Base-by-base conservation (phyloP, 228 moss, liverwort and hornwort genomes). In the Sphagnum fallax region DNA sequence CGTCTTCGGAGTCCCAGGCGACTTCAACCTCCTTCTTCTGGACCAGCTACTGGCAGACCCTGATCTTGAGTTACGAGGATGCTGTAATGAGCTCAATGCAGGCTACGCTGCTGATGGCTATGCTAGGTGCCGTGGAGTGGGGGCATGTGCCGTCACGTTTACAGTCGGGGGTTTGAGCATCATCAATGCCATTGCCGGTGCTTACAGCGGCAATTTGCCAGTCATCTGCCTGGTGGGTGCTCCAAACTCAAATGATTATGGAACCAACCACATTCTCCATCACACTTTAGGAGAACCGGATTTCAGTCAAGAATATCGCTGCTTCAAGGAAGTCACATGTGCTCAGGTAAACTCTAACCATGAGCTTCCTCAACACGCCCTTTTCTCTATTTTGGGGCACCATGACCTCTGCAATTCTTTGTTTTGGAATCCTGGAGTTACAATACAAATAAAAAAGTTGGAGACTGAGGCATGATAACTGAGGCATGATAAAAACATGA, bases 61-160 rank as follows among this genome's bases (percentile, higher is more conserved):
- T 0, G 86, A 74, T 1, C 81, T 98, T 13, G 72, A 83, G 6
- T 73, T 98, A 47, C 61, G 93, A 0, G 90, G 98, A 4, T 98
- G 98, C 62, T 98, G 98, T 70, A 98, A 98, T 48, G 98, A 98
- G 79, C 77, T 98, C 67, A 98, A 98, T 52, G 98, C 98, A 47
- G 98, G 98, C 0, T 98, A 98, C 69, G 98, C 98, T 11, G 98
- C 98, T 8, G 98, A 98, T 68, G 98, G 98, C 49, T 98, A 92
- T 52, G 98, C 98, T 0, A 81, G 98, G 10, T 75, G 82, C 47
- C 79, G 80, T 47, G 98, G 98, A 59, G 76, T 98, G 0, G 94
- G 90, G 5, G 93, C 93, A 15, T 91, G 90, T n/a, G 87, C 78
- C 6, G 98, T 98, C n/a, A 98, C 98, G 0, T 98, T 98, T 48